Base-by-base conservation (phyloP, 257 asterid species). In the Gentiana dahurica region DNA sequence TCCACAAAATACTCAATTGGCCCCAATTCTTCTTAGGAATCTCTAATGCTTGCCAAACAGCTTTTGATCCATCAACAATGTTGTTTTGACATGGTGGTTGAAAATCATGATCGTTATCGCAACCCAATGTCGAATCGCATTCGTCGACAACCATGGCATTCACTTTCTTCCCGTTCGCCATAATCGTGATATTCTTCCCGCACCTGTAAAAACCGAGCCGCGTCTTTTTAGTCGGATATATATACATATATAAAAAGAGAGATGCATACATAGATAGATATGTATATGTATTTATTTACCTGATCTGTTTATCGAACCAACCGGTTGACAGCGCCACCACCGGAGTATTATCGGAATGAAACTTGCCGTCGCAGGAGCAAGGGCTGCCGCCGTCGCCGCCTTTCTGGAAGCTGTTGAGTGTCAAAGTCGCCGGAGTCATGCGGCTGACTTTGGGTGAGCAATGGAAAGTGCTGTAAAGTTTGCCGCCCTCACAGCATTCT, bases 321-420 rank as follows among this genome's bases (percentile, higher is more conserved):
- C 85, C 81, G 1, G 71, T 75, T 0, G 81, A 74, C 7, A 75
- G 63, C 6, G 81, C 76, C 4, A 78, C 81, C 1, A 78, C 69
- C 0, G 75, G 79, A 0, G 54, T 71, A 53, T 72, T 60, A 43
- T 78, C 75, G 0, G 77, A 69, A 37, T 78, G 78, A 68, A 67
- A 78, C 60, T 70, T 41, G 1, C 63, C 51, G 35, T 74, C 79
- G 15, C 84, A 78, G 10, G 63, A 60, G 0, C 81, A 69, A 0
- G 81, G 77, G 9, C 55, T 57, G 3, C 69, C 71, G 1, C 84
- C 81, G 39, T 71, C 81, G 8, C 75, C 84, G 1, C 80, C 79
- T 36, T 59, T 48, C 36, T 68, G 58, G 2, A 79, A 78, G 38
- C 77, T 62, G 66, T 73, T 72, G 59, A 78, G n/a, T 4, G 70